These are phyloP conservation scores for Daphne laureola DNA, from an alignment of 441 rosid species.

Conservation along the genomic window DNA sequence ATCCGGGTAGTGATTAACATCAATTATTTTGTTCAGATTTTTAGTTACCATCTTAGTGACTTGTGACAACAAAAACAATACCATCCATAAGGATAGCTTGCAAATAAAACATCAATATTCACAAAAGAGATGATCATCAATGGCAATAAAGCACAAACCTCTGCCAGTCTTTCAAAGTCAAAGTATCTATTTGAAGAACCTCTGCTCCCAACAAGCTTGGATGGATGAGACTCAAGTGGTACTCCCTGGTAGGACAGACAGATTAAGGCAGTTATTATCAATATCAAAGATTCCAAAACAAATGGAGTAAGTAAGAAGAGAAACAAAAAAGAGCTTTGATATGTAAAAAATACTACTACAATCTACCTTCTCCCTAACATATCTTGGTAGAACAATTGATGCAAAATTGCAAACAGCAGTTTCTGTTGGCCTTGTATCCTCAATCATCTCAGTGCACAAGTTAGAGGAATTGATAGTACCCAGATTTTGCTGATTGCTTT, in stretches of 20 bases:
- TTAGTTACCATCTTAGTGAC: conserved; percentile 60
- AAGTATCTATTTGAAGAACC: conserved; percentile 61
- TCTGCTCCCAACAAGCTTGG: conserved; percentile 68
- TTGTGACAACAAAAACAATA: conserved; percentile 23
- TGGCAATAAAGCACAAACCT: conserved; percentile 37
- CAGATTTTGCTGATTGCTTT: conserved; percentile 91
- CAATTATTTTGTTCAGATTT: conserved; percentile 82
- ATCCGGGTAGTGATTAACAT: conserved; percentile 82
- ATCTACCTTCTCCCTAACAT: conserved; percentile 66
- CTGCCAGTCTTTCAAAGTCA: conserved; percentile 80
- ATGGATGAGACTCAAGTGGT: conserved; percentile 57
- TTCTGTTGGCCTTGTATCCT: conserved; percentile 87
- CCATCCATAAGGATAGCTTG: neutral
- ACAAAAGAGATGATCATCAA: conserved; percentile 3
- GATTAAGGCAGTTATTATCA: conserved; percentile 4
- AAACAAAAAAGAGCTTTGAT: too few species aligned
- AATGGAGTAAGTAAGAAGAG: too few species aligned
- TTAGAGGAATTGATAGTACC: conserved; percentile 95
- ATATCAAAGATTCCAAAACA: neutral
- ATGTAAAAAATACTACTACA: too few species aligned
- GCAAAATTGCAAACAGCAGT: conserved; percentile 95
- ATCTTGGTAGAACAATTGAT: conserved; percentile 83
- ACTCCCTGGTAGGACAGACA: conserved; percentile 44
- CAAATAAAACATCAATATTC: neutral
- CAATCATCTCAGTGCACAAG: conserved; percentile 85